Evolutionary conservation across 2,329 filamentous ascomycete species (phyloP), one percentile per base, ranked within the genome.

Genomic region (Dendryphion nanum): DNA sequence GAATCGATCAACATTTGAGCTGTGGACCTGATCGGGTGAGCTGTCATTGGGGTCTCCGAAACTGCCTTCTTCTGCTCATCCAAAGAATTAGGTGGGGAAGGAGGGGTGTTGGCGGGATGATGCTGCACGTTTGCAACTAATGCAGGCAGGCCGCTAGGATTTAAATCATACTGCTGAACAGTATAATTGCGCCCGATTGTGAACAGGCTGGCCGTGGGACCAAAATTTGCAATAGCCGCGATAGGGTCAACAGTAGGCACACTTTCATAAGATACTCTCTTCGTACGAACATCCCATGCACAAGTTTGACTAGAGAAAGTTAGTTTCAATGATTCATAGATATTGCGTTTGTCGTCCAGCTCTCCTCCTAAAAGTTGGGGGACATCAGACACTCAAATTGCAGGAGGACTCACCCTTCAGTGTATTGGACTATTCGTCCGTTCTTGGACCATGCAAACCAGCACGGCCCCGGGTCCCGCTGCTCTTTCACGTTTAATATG

Each of bases 391-490:
- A n/a, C n/a, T n/a, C n/a, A n/a, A n/a, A n/a, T n/a, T n/a, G n/a
- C n/a, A n/a, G n/a, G 10, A 26, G 10, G 38, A 80, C 87, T 72
- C 75, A 95, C 90, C 84, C 82, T 67, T 96, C 89, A 4, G 87
- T 86, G 66, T 83, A 90, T 67, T 98, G 93, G 47, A 98, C 82
- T 49, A 98, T 89, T 50, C 90, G 85, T 26, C 93, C 93, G 70
- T 95, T 97, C 70, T 96, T 97, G 0, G 93, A 97, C 93, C 93
- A 98, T 15, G 83, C 86, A 75, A 96, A 90, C 93, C 93, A 98
- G 62, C 95, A 95, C 24, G 87, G 85, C 1, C 89, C 89, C 3
- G 81, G 70, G 21, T 81, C 72, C 50, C 78, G 82, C 48, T 82
- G 82, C 44, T 95, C 89, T 6, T 82, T 82, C 53, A 86, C 78